These are phyloP conservation scores for Cutaneotrichosporon curvatum DNA, from an alignment of 1,284 basidiomycete species.

Conservation along the genomic window DNA sequence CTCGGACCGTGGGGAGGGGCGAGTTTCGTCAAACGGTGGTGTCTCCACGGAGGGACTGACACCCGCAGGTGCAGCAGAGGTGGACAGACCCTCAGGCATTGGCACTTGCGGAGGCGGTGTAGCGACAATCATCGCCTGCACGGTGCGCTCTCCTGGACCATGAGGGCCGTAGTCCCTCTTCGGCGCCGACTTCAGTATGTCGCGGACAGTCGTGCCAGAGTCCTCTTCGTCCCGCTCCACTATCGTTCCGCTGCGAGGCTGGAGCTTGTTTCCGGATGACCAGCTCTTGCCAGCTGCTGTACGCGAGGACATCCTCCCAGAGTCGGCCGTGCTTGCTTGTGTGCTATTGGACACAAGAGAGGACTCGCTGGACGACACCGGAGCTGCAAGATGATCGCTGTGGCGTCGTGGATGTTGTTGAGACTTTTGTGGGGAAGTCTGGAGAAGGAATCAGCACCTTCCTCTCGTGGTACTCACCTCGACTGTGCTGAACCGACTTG, in stretches of 20 bases:
- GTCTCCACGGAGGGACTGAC: too few species aligned
- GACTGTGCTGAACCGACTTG: conserved; percentile 80
- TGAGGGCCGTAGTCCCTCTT: too few species aligned
- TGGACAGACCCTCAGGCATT: too few species aligned
- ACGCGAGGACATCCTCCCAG: conserved; percentile 7
- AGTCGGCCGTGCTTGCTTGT: conserved; percentile 5
- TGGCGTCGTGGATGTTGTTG: not conserved
- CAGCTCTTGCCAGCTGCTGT: conserved; percentile 10
- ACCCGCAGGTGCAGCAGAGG: too few species aligned
- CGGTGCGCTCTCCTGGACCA: conserved; percentile 15
- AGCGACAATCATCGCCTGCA: conserved; percentile 37
- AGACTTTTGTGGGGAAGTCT: not conserved
- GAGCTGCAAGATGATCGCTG: conserved; percentile 4
- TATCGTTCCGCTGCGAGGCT: conserved; percentile 28
- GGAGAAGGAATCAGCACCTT: not conserved
- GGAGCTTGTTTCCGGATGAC: conserved; percentile 3
- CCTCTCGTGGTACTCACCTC: conserved; percentile 61
- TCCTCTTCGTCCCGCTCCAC: conserved; percentile 33
- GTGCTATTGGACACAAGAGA: conserved; percentile 12
- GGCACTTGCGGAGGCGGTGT: conserved; percentile 12
- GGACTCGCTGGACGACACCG: conserved; percentile 13
- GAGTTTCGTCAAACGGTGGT: too few species aligned
- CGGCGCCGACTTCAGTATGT: conserved; percentile 6
- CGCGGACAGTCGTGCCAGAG: conserved; percentile 3
- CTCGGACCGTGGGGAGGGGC: too few species aligned